Base-by-base conservation (phyloP, 768 basidiomycete species). In the Leucocoprinus leucothites region DNA sequence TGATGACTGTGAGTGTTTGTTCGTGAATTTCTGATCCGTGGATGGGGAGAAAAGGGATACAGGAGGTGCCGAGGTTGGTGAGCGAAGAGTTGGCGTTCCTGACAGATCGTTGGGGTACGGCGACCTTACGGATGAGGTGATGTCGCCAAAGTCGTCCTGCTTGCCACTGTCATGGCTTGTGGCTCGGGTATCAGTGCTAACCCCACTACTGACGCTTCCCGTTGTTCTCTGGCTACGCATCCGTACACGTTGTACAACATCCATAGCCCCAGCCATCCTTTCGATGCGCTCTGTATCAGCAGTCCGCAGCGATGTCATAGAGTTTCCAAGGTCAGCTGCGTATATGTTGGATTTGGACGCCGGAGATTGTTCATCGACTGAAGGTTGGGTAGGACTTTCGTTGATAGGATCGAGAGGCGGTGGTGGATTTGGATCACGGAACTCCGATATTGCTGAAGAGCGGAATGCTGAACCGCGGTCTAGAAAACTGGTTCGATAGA, bases 351-450 rank as follows among this genome's bases (percentile, higher is more conserved):
- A 26, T 9, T 48, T 28, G 28, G 51, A 48, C 47, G 24, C 44
- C 24, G 36, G 49, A 63, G 71, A 38, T 46, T 52, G 51, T 48
- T 57, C 49, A 54, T 57, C 18, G 57, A 58, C 13, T 48, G 51
- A 40, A 34, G 21, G 58, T 19, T 77, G 74, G 40, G 73, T 68
- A 14, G 69, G 59, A 44, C 75, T 75, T 66, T 88, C 82, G 53
- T 82, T 78, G 50, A 89, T 83, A 2, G 82, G 70, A 43, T 75
- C 71, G 3, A 93, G 74, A 11, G 75, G 75, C 0, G 91, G 91
- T 3, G 82, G 82, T 1, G 91, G 89, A 49, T 85, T 84, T 0
- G 93, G 92, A 68, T 95, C 92, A 19, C 89, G 81, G 63, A 94
- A 81, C 19, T 90, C 85, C 13, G 75, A 65, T 19, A 41, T 21